These are phyloP conservation scores for Aspergillus panamensis DNA, from an alignment of 495 filamentous ascomycete species.

Conservation along the genomic window DNA sequence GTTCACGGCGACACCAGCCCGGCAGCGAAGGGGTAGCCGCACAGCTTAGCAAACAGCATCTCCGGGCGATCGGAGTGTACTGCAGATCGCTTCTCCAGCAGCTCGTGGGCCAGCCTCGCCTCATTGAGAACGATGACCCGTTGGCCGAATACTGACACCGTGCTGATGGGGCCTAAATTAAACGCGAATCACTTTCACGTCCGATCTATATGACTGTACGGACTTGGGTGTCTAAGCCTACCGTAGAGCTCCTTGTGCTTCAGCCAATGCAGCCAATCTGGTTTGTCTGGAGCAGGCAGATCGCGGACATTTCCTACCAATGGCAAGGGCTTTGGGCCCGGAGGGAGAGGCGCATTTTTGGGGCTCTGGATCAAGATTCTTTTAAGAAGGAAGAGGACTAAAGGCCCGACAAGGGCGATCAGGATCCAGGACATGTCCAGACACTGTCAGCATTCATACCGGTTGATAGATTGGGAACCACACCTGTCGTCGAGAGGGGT, in stretches of 20 bases:
- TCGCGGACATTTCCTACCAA: slow-evolving; percentile 49
- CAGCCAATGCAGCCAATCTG: slow-evolving; percentile 48
- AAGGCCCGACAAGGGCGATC: not conserved
- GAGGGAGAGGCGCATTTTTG: slow-evolving; percentile 30
- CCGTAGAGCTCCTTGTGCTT: slow-evolving; percentile 50
- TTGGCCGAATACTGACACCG: slow-evolving; percentile 44
- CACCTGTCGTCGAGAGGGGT: no score
- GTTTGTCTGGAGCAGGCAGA: slow-evolving; percentile 36
- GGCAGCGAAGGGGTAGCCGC: slow-evolving; percentile 1
- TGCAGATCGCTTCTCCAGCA: slow-evolving; percentile 44
- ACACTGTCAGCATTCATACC: no score
- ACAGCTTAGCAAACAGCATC: slow-evolving; percentile 36
- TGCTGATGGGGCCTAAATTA: slow-evolving; percentile 41
- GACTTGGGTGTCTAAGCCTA: slow-evolving; percentile 4
- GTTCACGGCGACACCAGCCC: no score
- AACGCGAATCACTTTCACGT: no score
- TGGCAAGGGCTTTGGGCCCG: slow-evolving; percentile 43
- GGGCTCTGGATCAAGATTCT: not conserved
- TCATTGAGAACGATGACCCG: slow-evolving; percentile 50
- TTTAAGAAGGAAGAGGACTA: not conserved
- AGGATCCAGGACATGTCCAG: not conserved
- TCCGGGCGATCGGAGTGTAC: slow-evolving; percentile 40
- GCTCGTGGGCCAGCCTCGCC: slow-evolving; percentile 32
- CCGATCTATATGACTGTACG: no score
- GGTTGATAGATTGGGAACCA: no score